Percentiles rank a stretch among this genome's conserved stretches.
Evolutionary conservation across 1,284 basidiomycete species (phyloP).

Genomic region (Papiliotrema terrestris): DNA sequence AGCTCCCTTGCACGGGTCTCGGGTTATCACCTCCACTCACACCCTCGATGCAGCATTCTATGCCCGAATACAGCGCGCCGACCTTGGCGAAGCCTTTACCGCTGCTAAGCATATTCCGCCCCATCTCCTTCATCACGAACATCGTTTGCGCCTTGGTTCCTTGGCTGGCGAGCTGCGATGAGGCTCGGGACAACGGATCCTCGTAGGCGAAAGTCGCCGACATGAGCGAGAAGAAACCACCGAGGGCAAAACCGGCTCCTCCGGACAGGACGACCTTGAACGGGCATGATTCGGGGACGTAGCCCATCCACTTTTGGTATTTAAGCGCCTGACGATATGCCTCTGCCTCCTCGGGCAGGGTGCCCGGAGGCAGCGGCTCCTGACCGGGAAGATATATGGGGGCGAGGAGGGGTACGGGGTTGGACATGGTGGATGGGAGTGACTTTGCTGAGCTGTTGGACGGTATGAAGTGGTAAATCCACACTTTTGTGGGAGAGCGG

Average conservation of each 20-base stretch:
- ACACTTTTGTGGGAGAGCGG: too few species aligned
- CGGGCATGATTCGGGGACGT: slow-evolving; percentile 78
- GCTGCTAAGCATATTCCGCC: slow-evolving; percentile 81
- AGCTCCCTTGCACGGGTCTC: too few species aligned
- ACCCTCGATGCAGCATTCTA: slow-evolving; percentile 93
- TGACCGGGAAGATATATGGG: slow-evolving; percentile 50
- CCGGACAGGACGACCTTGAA: slow-evolving; percentile 77
- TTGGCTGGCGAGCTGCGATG: slow-evolving; percentile 39
- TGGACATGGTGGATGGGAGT: slow-evolving; percentile 4
- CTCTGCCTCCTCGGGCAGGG: slow-evolving; percentile 72
- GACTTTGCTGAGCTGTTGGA: neutral
- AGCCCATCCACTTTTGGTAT: slow-evolving; percentile 65
- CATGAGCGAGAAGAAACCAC: slow-evolving; percentile 96
- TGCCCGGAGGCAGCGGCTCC: slow-evolving; percentile 67
- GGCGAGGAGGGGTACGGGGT: slow-evolving; percentile 33
- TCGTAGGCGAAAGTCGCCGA: slow-evolving; percentile 92
- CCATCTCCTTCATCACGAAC: slow-evolving; percentile 91
- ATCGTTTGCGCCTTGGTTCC: slow-evolving; percentile 58
- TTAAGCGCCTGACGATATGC: slow-evolving; percentile 66
- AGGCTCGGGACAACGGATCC: slow-evolving; percentile 77
- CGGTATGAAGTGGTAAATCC: neutral
- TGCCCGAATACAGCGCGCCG: slow-evolving; percentile 85
- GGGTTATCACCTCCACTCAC: slow-evolving; percentile 60
- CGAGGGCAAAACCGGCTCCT: slow-evolving; percentile 78
- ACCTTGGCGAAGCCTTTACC: slow-evolving; percentile 95